A percentile compares a stretch with the other conserved stretches of the same genome.
Evolutionary conservation across 768 basidiomycete species (phyloP).

Genomic region (Lentinula detonsa): DNA sequence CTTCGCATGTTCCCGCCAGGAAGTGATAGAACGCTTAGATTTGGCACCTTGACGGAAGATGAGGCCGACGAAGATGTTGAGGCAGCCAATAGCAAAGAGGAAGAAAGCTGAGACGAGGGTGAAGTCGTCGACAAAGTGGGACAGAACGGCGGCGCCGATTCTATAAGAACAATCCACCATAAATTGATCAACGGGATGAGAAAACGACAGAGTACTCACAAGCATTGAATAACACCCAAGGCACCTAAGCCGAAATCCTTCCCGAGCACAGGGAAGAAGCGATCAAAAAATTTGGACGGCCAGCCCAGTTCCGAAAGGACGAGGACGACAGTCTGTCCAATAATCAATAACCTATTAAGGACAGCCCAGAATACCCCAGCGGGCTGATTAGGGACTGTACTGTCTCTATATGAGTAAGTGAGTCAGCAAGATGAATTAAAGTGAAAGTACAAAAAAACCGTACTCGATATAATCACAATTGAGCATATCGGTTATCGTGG

Average conservation of each 20-base stretch:
- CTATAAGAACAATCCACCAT: slow-evolving; percentile 20
- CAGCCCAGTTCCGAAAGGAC: slow-evolving; percentile 75
- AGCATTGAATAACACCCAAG: slow-evolving; percentile 80
- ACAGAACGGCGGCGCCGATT: slow-evolving; percentile 64
- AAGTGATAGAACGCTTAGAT: slow-evolving; percentile 56
- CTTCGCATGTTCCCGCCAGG: slow-evolving; percentile 57
- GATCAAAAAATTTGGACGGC: slow-evolving; percentile 74
- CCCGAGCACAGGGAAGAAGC: slow-evolving; percentile 91
- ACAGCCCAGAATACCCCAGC: slow-evolving; percentile 93
- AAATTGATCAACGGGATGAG: not conserved
- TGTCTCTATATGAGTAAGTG: slow-evolving; percentile 34
- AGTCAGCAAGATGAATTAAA: not conserved
- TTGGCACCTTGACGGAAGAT: slow-evolving; percentile 70
- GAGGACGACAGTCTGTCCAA: slow-evolving; percentile 74
- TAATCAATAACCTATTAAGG: slow-evolving; percentile 77
- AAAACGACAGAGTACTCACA: slow-evolving; percentile 39
- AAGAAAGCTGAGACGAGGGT: slow-evolving; percentile 85
- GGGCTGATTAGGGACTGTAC: slow-evolving; percentile 89
- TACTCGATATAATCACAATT: slow-evolving; percentile 83
- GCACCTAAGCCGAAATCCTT: slow-evolving; percentile 80
- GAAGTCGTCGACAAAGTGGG: slow-evolving; percentile 77
- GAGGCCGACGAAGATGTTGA: slow-evolving; percentile 79
- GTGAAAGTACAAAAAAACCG: slow-evolving; percentile 22
- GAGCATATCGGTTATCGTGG: slow-evolving; percentile 18
- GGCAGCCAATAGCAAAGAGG: slow-evolving; percentile 75